Conservation (phyloP, 2,329 filamentous ascomycete genomes). For the Setomelanomma holmii region DNA sequence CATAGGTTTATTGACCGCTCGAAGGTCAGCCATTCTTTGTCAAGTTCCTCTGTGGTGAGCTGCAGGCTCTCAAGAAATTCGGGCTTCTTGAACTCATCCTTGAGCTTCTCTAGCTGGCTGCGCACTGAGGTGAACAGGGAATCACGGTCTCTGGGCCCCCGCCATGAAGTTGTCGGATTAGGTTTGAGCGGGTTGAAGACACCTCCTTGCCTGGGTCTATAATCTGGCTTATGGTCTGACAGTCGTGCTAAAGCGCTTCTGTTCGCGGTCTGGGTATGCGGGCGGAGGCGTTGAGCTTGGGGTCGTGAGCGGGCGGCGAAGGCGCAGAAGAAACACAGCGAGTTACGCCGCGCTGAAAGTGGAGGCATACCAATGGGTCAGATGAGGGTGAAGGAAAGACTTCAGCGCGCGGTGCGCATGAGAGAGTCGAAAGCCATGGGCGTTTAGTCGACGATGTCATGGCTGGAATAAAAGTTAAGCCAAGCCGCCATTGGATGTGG, state of each 20-base stretch:
- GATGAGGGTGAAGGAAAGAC: background rate
- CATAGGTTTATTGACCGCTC: constrained; percentile 26
- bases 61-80: constrained; percentile 36
- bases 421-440: background rate
- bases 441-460: constrained; percentile 22
- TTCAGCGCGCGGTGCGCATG: background rate
- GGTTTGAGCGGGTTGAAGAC: no score
- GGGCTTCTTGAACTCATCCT: constrained; percentile 20
- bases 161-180: no score
- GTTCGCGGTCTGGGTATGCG: constrained; percentile 14
- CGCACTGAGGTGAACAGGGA: constrained; percentile 12
- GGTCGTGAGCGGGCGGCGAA: constrained; percentile 35
- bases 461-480: constrained; percentile 28
- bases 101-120: constrained; percentile 20
- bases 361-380: constrained; percentile 33
- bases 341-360: constrained; percentile 32
- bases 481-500: constrained; percentile 14
- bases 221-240: no score
- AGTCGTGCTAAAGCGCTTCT: no score
- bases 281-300: constrained; percentile 35
- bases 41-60: constrained; percentile 31
- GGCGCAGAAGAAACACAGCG: constrained; percentile 52
- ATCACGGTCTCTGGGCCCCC: background rate
- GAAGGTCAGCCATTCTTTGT: constrained; percentile 36
- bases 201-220: no score